Percentiles rank a stretch among this genome's conserved stretches.
Conservation (phyloP, 169 alveolate genomes). For the Sarcocystis neurona region DNA sequence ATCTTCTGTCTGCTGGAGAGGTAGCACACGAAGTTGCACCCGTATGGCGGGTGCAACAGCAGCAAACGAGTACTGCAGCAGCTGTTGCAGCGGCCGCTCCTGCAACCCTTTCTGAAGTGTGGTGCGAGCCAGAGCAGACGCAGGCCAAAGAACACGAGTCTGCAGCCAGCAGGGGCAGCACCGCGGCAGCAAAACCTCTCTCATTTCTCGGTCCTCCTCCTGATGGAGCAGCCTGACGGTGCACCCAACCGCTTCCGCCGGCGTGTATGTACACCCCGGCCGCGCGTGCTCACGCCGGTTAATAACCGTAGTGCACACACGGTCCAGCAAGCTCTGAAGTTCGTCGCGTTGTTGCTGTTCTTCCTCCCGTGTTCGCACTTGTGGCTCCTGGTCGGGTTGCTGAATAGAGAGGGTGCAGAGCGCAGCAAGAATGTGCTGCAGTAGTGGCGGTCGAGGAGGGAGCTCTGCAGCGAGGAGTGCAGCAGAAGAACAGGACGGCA, state of each 20-base stretch:
- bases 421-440: background rate
- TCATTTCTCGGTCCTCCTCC: no score
- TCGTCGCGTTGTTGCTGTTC: no score
- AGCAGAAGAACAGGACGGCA: background rate
- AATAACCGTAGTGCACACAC: no score
- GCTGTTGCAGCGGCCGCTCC: background rate
- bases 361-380: no score
- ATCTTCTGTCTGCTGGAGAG: no score
- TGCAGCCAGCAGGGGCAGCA: slow-evolving; percentile 30
- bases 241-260: background rate
- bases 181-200: background rate
- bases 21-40: no score
- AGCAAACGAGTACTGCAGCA: no score
- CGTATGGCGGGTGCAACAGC: no score
- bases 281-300: no score
- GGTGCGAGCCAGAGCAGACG: background rate
- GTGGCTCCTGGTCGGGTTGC: no score
- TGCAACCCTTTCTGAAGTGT: background rate
- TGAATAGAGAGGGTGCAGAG: background rate
- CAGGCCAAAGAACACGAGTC: slow-evolving; percentile 27
- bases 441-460: slow-evolving; percentile 30
- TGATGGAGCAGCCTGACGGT: background rate
- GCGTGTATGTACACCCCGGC: slow-evolving; percentile 9
- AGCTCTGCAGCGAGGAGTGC: background rate
- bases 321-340: no score